Base-by-base conservation (phyloP, 108 stramenopile genomes). In the Discostella stelligeroides region DNA sequence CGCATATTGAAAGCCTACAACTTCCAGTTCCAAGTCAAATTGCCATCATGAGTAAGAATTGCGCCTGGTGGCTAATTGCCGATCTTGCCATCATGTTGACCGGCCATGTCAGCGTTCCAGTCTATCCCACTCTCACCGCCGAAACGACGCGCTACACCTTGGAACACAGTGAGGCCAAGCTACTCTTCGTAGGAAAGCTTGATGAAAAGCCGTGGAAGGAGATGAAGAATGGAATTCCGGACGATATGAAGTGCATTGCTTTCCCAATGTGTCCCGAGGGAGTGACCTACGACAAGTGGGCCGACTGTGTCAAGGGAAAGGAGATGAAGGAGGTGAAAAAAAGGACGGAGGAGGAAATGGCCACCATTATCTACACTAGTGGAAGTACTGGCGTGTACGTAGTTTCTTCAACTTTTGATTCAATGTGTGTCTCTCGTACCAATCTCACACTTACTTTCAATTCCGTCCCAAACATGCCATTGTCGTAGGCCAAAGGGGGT, bases 321-420 rank as follows among this genome's bases (percentile, higher is more conserved):
- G 77, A 79, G 60, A 66, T 71, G 4, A 70, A 79, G 40, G 56
- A 66, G 48, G 74, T 77, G 65, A 86, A 68, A 76, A 84, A 83
- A 61, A 75, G 90, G n/a, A 76, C 73, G 41, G 27, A 46, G 12
- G 90, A 88, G 7, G 90, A 91, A 65, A 82, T 91, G 87, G 87
- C 87, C 17, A 91, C 90, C 42, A 91, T 91, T 54, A 88, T 91
- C 63, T 88, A 88, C 85, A 91, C 90, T 12, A 82, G 82, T 62
- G 90, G 90, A 58, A 83, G 81, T 79, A 88, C 90, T 37, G 90
- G 90, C 63, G 63, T 86, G 81, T 86, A 34, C 82, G 85, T 79
- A 9, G 21, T 9, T 51, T 38, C 14, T 20, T 29, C 9, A 25
- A 25, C n/a, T 38, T 18, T 27, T 0, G 18, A 28, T 12, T 45